These are phyloP conservation scores for Colletotrichum chrysophilum DNA, from an alignment of 2,329 filamentous ascomycete genomes.

Conservation along the genomic window DNA sequence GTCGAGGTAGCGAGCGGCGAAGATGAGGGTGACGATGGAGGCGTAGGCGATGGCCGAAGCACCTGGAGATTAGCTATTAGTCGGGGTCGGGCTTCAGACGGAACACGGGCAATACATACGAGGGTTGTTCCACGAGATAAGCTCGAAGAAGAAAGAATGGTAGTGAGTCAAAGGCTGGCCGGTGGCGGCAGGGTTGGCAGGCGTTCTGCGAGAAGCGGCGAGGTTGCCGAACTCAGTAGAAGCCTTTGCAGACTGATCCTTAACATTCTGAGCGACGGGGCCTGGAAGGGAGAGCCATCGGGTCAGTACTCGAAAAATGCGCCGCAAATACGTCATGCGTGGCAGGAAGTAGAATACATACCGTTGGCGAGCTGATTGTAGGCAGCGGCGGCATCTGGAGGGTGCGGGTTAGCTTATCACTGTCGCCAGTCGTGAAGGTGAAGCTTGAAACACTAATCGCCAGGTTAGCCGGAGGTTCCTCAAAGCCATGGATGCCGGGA, in stretches of 20 bases:
- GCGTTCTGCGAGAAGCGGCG: slow-evolving; percentile 61
- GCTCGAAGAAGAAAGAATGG: slow-evolving; percentile 73
- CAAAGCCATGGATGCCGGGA: slow-evolving; percentile 7
- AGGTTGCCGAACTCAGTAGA: slow-evolving; percentile 62
- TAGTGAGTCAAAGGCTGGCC: slow-evolving; percentile 72
- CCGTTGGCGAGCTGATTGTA: slow-evolving; percentile 54
- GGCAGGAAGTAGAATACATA: slow-evolving; percentile 30
- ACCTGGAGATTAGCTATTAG: slow-evolving; percentile 42
- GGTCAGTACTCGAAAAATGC: slow-evolving; percentile 8
- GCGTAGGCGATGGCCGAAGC: slow-evolving; percentile 70
- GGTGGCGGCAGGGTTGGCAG: slow-evolving; percentile 58
- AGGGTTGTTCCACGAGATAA: slow-evolving; percentile 73
- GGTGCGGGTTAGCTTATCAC: slow-evolving; percentile 34
- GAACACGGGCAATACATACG: slow-evolving; percentile 48
- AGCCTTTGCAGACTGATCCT: slow-evolving; percentile 61
- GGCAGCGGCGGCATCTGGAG: slow-evolving; percentile 53
- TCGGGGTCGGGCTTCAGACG: not conserved
- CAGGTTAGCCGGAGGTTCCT: slow-evolving; percentile 33
- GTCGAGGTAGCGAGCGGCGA: slow-evolving; percentile 69
- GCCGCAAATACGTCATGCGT: not conserved
- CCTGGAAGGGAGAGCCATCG: slow-evolving; percentile 41
- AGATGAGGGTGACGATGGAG: slow-evolving; percentile 62
- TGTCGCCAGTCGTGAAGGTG: slow-evolving; percentile 23
- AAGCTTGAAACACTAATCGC: slow-evolving; percentile 36
- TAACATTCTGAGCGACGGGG: slow-evolving; percentile 64